These are phyloP conservation scores for Lentinula sp. DNA, from an alignment of 768 basidiomycete genomes.

Conservation along the genomic window DNA sequence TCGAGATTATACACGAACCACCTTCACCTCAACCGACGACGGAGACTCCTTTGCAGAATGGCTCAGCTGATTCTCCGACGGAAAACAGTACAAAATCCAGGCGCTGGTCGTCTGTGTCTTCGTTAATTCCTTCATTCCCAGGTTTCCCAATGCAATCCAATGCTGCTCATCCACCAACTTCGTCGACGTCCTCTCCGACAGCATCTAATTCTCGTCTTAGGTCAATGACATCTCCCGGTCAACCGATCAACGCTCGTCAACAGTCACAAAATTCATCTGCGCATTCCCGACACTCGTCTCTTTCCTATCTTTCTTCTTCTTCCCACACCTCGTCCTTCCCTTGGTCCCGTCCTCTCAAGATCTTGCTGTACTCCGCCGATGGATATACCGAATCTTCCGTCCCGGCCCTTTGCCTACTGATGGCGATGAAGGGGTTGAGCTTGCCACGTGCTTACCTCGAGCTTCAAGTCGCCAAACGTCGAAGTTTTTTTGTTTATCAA, in stretches of 20 bases:
- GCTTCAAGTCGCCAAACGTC: slow-evolving; percentile 71
- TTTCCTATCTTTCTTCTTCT: slow-evolving; percentile 15
- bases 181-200: background rate
- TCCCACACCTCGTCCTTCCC: slow-evolving; percentile 27
- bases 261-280: slow-evolving; percentile 12
- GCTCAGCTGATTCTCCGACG: background rate
- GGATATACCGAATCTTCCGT: slow-evolving; percentile 93
- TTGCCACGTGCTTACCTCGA: slow-evolving; percentile 91
- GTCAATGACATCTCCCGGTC: slow-evolving; percentile 14
- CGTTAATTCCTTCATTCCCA: slow-evolving; percentile 33
- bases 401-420: slow-evolving; percentile 80
- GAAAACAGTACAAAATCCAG: slow-evolving; percentile 13
- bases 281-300: slow-evolving; percentile 24
- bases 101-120: slow-evolving; percentile 38
- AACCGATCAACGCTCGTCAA: background rate
- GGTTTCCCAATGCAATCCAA: slow-evolving; percentile 21
- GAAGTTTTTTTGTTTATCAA: slow-evolving; percentile 92
- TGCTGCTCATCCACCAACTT: slow-evolving; percentile 8
- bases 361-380: slow-evolving; percentile 78
- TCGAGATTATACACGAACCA: background rate
- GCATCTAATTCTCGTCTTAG: slow-evolving; percentile 1
- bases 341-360: slow-evolving; percentile 50
- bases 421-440: slow-evolving; percentile 60
- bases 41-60: background rate
- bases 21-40: background rate